Evolutionary conservation across 1,139 yeast genomes (phyloP), one percentile per base, ranked within the genome.

Genomic region (Lodderomyces oxycetoniae): DNA sequence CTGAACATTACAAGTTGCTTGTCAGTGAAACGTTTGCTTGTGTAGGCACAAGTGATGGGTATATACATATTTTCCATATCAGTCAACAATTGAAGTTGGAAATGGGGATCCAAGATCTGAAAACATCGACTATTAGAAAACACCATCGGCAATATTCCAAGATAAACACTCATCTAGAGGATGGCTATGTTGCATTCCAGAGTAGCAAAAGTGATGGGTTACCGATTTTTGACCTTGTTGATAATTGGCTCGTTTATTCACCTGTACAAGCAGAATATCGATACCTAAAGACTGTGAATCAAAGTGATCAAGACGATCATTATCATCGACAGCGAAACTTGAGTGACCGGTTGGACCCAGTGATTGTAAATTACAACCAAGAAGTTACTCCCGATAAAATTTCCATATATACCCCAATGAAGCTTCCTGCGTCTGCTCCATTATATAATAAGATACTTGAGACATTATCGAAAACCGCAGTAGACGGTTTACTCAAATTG

Each of bases 211-310:
- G 53, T 16, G 33, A 28, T 5, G 46, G 51, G 10, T 8, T 11
- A n/a, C 69, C 77, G 1, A 61, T 76, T 4, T 74, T 68, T 51
- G 80, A 74, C 44, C 44, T 76, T 9, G 63, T 63, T 26, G 77
- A 76, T 4, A 55, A 69, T 33, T 72, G 76, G 71, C 49, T 77
- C 23, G 72, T 66, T 1, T 77, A 72, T 45, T 67, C 64, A 4
- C 74, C 77, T 4, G 53, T 61, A 3, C 59, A 57, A 36, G 41
- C 40, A 5, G 74, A 67, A 43, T 63, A 59, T 43, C 48, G 54
- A 22, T 61, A 57, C 30, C 42, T 62, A 26, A 55, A 49, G 28
- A 49, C 53, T 1, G 23, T n/a, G 23, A 20, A 42, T 55, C 7
- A 49, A 47, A 33, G 44, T 46, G 10, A 8, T 9, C 23, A n/a